Evolutionary conservation across 2,329 filamentous ascomycete species (phyloP).

Genomic region (Pseudonectria foliicola): DNA sequence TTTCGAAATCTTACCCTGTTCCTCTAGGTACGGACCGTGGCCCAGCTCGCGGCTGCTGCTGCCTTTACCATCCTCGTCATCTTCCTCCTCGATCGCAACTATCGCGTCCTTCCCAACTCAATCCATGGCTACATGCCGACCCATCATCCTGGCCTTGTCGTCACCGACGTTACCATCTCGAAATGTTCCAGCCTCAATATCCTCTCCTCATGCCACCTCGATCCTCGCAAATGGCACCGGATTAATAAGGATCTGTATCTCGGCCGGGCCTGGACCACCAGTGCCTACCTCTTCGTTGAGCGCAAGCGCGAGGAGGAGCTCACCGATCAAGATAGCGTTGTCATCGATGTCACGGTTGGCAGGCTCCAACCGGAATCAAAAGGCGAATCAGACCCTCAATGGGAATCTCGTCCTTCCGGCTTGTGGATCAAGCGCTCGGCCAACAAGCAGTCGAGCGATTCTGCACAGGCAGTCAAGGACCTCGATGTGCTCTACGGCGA

Average conservation of each 20-base stretch:
- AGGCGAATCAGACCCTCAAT: slow-evolving; percentile 50
- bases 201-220: slow-evolving; percentile 69
- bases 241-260: slow-evolving; percentile 88
- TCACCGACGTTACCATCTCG: slow-evolving; percentile 76
- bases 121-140: slow-evolving; percentile 83
- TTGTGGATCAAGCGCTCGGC: slow-evolving; percentile 75
- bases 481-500: slow-evolving; percentile 84
- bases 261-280: slow-evolving; percentile 63
- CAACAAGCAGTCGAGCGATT: slow-evolving; percentile 68
- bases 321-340: slow-evolving; percentile 63
- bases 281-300: slow-evolving; percentile 74
- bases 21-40: slow-evolving; percentile 55
- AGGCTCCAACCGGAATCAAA: slow-evolving; percentile 56
- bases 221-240: slow-evolving; percentile 66
- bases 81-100: slow-evolving; percentile 81
- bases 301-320: slow-evolving; percentile 84
- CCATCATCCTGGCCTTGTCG: slow-evolving; percentile 75
- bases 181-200: slow-evolving; percentile 69
- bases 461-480: slow-evolving; percentile 65
- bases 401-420: slow-evolving; percentile 71
- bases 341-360: slow-evolving; percentile 71
- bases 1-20: slow-evolving; percentile 4
- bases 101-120: slow-evolving; percentile 74
- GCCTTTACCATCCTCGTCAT: slow-evolving; percentile 62
- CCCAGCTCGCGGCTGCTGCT: slow-evolving; percentile 65